A percentile compares a stretch with the other conserved stretches of the same genome.
phyloP scores from a whole-genome alignment of 2,329 filamentous ascomycete species.

The Ophiostoma fasciatum region DNA sequence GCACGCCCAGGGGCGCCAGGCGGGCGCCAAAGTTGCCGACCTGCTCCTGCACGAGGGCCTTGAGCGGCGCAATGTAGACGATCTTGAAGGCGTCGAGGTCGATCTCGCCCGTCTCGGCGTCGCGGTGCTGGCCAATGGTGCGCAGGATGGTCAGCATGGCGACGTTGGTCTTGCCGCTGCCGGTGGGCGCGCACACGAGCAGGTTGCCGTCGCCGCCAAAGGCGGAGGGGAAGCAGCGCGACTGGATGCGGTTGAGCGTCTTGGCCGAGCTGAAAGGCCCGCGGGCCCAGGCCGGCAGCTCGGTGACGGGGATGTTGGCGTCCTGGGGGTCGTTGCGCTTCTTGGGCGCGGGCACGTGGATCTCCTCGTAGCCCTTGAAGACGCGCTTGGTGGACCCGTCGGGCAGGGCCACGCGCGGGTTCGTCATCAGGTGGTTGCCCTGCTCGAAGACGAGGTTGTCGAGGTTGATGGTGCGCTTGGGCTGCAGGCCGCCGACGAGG shows the following conservation, averaged over 20 bases:
- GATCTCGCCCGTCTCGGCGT: conserved; percentile 81
- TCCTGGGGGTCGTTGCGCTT: conserved; percentile 70
- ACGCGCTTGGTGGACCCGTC: conserved; percentile 89
- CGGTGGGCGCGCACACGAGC: conserved; percentile 93
- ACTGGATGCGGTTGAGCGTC: conserved; percentile 88
- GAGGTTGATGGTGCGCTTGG: conserved; percentile 76
- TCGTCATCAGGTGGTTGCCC: conserved; percentile 99
- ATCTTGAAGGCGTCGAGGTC: conserved; percentile 97
- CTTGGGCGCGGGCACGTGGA: conserved; percentile 89
- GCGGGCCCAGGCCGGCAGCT: conserved; percentile 86
- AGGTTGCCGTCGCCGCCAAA: conserved; percentile 94
- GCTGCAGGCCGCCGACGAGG: conserved; percentile 70
- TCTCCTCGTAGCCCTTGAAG: conserved; percentile 97
- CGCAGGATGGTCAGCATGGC: conserved; percentile 94
- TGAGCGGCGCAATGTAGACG: conserved; percentile 90
- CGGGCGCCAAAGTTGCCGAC: conserved; percentile 94
- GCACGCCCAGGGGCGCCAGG: conserved; percentile 79
- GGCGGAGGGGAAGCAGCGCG: conserved; percentile 78
- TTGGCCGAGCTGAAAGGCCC: conserved; percentile 73
- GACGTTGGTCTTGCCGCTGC: conserved; percentile 96
- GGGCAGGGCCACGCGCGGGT: conserved; percentile 82
- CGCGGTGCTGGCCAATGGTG: conserved; percentile 89
- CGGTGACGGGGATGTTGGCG: conserved; percentile 65
- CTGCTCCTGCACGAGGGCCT: conserved; percentile 92
- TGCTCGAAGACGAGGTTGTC: conserved; percentile 96